Percentiles rank a stretch among this genome's conserved stretches.
These are phyloP conservation scores for Penicillium sp. DNA, from an alignment of 2,329 filamentous ascomycete genomes.

Conservation along the genomic window DNA sequence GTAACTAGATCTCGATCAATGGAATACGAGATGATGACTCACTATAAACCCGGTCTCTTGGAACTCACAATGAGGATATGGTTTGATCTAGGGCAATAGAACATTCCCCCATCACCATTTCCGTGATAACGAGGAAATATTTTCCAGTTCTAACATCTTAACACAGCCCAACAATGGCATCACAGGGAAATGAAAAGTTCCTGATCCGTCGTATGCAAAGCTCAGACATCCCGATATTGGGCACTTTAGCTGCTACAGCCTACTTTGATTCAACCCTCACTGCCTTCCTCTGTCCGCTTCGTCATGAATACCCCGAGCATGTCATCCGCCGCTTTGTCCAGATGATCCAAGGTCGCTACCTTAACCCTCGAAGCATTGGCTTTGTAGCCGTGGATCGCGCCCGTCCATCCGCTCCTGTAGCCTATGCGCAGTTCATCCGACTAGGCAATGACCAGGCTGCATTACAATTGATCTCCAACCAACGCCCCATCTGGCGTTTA, in stretches of 20 bases:
- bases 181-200: background rate
- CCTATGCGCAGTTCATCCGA: conserved; percentile 9
- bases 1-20: background rate
- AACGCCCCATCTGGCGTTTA: background rate
- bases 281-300: conserved; percentile 9
- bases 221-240: conserved; percentile 5
- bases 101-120: no score
- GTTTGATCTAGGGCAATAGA: no score
- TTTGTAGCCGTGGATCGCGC: conserved; percentile 7
- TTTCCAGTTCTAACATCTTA: no score
- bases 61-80: no score
- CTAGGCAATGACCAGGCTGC: conserved; percentile 7
- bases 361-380: conserved; percentile 9
- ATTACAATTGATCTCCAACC: background rate
- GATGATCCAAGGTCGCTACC: conserved; percentile 4
- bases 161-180: background rate
- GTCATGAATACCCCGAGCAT: conserved; percentile 9
- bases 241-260: background rate
- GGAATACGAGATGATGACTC: background rate
- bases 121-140: no score
- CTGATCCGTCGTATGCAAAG: conserved; percentile 2
- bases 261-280: conserved; percentile 7
- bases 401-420: background rate
- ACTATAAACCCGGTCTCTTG: background rate
- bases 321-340: conserved; percentile 7